Conservation (phyloP, 148 eudicot species). For the Spergularia bocconei region DNA sequence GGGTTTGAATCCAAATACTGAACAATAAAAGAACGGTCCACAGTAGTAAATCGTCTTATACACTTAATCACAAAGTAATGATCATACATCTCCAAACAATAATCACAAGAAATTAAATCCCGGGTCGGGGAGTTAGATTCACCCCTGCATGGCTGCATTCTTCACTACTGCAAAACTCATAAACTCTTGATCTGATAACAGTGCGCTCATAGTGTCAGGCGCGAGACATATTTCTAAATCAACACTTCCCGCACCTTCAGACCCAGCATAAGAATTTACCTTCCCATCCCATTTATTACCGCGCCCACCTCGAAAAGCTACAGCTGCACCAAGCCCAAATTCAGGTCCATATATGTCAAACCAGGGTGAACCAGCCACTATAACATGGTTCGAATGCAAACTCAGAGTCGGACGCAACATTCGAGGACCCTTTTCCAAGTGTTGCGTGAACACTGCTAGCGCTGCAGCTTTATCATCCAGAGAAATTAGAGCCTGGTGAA, state of each 20-base stretch:
- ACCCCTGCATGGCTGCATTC: background rate
- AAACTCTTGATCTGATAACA: conserved; percentile 45
- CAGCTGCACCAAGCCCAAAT: conserved; percentile 68
- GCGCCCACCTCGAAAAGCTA: conserved; percentile 42
- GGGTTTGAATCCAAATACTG: too few relatives aligned
- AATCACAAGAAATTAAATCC: background rate
- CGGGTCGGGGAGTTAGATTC: background rate
- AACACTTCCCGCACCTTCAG: conserved; percentile 55
- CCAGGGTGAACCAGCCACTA: conserved; percentile 61
- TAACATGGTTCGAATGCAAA: conserved; percentile 40
- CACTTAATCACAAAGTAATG: too few relatives aligned
- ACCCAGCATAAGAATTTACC: conserved; percentile 53
- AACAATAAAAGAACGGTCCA: too few relatives aligned
- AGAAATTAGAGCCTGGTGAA: conserved; percentile 38
- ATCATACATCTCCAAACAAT: too few relatives aligned
- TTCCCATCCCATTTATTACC: conserved; percentile 57
- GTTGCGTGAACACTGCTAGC: background rate
- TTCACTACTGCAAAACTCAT: conserved; percentile 44
- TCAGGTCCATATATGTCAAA: conserved; percentile 24
- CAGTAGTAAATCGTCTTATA: too few relatives aligned
- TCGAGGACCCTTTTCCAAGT: background rate
- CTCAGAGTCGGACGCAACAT: conserved; percentile 23
- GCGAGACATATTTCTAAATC: conserved; percentile 51
- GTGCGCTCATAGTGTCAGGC: conserved; percentile 53
- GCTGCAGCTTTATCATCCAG: conserved; percentile 31